Evolutionary conservation across 352 stramenopile genomes (phyloP).

Genomic region (Phytophthora crassamura): DNA sequence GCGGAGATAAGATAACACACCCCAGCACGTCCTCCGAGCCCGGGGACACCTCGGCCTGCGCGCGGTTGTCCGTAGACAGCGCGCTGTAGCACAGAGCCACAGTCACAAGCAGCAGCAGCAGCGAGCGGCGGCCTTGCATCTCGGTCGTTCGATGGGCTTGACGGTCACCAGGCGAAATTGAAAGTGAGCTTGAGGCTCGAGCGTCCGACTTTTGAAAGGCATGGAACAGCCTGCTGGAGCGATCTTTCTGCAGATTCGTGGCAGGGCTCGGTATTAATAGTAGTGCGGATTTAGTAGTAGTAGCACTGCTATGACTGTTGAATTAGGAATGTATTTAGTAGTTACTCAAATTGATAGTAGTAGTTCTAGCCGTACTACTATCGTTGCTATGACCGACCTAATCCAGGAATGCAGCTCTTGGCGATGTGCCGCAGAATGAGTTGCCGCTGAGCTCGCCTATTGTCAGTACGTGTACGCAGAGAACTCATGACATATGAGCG

Average conservation of each 20-base stretch:
- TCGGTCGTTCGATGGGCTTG: background rate
- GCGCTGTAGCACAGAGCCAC: slow-evolving; percentile 46
- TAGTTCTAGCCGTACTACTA: too few relatives aligned
- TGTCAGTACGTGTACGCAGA: too few relatives aligned
- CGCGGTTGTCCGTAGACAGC: slow-evolving; percentile 20
- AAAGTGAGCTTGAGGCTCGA: slow-evolving; percentile 19
- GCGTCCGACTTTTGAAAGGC: background rate
- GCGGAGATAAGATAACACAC: slow-evolving; percentile 29
- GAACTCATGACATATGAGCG: too few relatives aligned
- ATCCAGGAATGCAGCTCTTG: too few relatives aligned
- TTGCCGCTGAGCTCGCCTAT: too few relatives aligned
- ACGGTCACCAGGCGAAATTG: slow-evolving; percentile 22
- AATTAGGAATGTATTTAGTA: too few relatives aligned
- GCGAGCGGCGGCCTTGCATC: slow-evolving; percentile 28
- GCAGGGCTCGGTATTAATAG: too few relatives aligned
- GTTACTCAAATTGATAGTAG: too few relatives aligned
- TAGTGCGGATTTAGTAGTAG: too few relatives aligned
- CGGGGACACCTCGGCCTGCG: slow-evolving; percentile 45
- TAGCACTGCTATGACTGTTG: too few relatives aligned
- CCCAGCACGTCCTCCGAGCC: slow-evolving; percentile 46
- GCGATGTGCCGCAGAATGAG: too few relatives aligned
- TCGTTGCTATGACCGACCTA: too few relatives aligned
- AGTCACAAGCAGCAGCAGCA: slow-evolving; percentile 49
- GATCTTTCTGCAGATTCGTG: slow-evolving; percentile 34
- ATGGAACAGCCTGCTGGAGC: slow-evolving; percentile 10